Evolutionary conservation across 768 basidiomycete species (phyloP), one percentile per base, ranked within the genome.

Genomic region (Suillus plorans): DNA sequence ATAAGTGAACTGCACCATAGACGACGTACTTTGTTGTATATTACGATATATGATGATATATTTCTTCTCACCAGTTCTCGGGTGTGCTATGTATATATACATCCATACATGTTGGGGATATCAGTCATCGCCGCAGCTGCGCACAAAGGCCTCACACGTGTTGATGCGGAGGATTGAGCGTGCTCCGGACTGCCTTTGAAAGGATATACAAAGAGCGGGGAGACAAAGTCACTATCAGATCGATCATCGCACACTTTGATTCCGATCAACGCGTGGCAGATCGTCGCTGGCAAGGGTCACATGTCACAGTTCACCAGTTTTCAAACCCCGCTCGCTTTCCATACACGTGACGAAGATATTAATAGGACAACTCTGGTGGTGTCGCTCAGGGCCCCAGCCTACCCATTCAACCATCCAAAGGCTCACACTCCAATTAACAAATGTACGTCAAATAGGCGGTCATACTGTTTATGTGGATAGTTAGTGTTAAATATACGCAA

Each of bases 401-500:
- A 31, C 31, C 31, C 31, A 31, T 31, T 31, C 31, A 1, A 31
- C 31, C 45, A 12, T 50, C 50, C 50, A 14, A 28, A 52, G 31
- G 25, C 14, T 52, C 50, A 25, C 50, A 28, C 25, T 52, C 14
- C 13, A 25, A 49, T 14, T 14, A 25, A 49, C 6, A 22, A 39
- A 22, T 6, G 39, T 37, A 25, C n/a, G 36, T 39, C 8, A 41
- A 58, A 58, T 41, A 58, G 10, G 39, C 18, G 25, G 25, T 41
- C 39, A 28, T 41, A 39, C 55, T 56, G 22, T 57, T 57, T 57
- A 37, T 39, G 37, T 58, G 39, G 39, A 64, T 64, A 64, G 60
- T 31, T 64, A 61, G 61, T 64, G 31, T 47, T 31, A 53, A 64
- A 49, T 64, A 64, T 64, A 64, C 47, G 58, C 47, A n/a, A 45